Percentiles rank a stretch among this genome's conserved stretches.
These are phyloP conservation scores for Grigorovia humatica DNA, from an alignment of 805 yeast species.

Conservation along the genomic window DNA sequence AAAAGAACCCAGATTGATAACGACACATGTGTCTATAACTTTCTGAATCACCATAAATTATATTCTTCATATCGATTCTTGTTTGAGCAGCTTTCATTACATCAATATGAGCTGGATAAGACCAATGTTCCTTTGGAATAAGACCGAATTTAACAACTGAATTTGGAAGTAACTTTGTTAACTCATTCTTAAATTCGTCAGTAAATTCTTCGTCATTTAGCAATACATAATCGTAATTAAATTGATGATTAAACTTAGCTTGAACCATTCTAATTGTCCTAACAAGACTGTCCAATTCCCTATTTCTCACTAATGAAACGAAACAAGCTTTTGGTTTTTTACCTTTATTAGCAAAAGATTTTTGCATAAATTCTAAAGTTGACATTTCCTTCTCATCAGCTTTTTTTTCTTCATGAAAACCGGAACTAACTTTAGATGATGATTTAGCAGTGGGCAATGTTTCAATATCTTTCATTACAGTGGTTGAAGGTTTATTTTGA, in stretches of 20 bases:
- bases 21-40: constrained; percentile 60
- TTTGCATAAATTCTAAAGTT: constrained; percentile 5
- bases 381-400: not conserved
- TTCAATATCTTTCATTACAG: not conserved
- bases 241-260: constrained; percentile 49
- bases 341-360: constrained; percentile 11
- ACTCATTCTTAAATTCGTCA: constrained; percentile 38
- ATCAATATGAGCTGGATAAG: constrained; percentile 56
- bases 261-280: constrained; percentile 52
- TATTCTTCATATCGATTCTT: constrained; percentile 31
- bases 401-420: too few relatives aligned
- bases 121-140: constrained; percentile 56
- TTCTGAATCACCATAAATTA: constrained; percentile 48
- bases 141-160: constrained; percentile 53
- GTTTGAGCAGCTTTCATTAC: constrained; percentile 36
- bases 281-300: constrained; percentile 45
- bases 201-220: constrained; percentile 57
- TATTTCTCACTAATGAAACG: constrained; percentile 57
- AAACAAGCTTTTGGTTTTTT: constrained; percentile 44
- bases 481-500: not conserved
- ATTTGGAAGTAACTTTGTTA: constrained; percentile 40
- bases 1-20: constrained; percentile 44
- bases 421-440: too few relatives aligned
- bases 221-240: constrained; percentile 68
- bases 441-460: too few relatives aligned